Evolutionary conservation across 2,329 filamentous ascomycete genomes (phyloP).

Genomic region (Arthrobotrys entomopaga): DNA sequence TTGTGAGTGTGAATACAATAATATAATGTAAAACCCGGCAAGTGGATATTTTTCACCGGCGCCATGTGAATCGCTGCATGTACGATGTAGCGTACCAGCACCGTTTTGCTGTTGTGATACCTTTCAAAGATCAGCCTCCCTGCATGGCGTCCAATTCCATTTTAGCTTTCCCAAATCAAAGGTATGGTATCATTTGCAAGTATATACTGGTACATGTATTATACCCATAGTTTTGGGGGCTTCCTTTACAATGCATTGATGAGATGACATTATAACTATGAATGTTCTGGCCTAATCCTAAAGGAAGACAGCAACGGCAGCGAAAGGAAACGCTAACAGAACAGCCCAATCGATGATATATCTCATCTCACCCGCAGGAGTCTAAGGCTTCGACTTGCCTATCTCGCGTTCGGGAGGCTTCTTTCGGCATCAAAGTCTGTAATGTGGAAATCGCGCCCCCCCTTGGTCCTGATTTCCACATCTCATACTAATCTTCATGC

Average conservation of each 20-base stretch:
- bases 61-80: background rate
- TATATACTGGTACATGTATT: too few relatives aligned
- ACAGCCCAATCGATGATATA: slow-evolving; percentile 15
- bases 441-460: slow-evolving; percentile 10
- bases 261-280: background rate
- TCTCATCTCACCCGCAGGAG: slow-evolving; percentile 16
- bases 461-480: background rate
- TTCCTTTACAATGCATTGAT: slow-evolving; percentile 2
- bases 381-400: slow-evolving; percentile 33
- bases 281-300: slow-evolving; percentile 4
- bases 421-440: slow-evolving; percentile 25
- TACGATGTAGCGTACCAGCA: background rate
- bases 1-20: slow-evolving; percentile 22
- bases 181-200: too few relatives aligned
- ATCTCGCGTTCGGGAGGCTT: slow-evolving; percentile 47
- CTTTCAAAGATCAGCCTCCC: slow-evolving; percentile 4
- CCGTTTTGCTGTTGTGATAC: slow-evolving; percentile 4
- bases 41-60: slow-evolving; percentile 28
- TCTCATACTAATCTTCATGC: background rate
- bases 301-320: slow-evolving; percentile 1
- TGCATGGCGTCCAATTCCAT: slow-evolving; percentile 3
- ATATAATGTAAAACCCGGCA: too few relatives aligned
- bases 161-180: background rate
- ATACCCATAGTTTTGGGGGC: background rate
- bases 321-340: background rate